These are phyloP conservation scores for Anisodus tanguticus DNA, from an alignment of 257 asterid genomes.

Conservation along the genomic window DNA sequence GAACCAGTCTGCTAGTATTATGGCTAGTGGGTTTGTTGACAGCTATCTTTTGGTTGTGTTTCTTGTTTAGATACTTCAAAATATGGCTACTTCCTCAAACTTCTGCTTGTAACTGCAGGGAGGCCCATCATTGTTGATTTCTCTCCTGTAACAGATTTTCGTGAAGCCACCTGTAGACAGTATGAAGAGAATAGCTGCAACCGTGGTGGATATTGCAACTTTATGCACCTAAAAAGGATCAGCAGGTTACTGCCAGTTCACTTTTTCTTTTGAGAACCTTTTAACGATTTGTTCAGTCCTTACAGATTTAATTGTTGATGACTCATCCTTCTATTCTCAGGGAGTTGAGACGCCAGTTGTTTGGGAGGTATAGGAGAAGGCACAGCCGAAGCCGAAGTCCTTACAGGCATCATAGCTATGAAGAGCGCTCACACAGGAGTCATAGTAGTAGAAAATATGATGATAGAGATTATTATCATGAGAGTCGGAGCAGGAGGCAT, in stretches of 20 bases:
- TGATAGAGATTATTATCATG: constrained; percentile 64
- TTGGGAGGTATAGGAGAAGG: constrained; percentile 66
- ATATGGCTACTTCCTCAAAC: background rate
- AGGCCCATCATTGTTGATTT: constrained; percentile 92
- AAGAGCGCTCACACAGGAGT: constrained; percentile 67
- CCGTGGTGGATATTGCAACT: constrained; percentile 98
- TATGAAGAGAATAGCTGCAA: constrained; percentile 91
- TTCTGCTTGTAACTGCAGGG: constrained; percentile 52
- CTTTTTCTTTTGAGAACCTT: background rate
- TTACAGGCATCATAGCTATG: constrained; percentile 81
- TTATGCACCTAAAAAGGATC: constrained; percentile 93
- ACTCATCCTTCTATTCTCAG: constrained; percentile 33
- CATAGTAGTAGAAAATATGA: constrained; percentile 80
- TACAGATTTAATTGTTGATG: background rate
- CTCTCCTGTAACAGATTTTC: constrained; percentile 92
- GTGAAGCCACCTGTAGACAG: constrained; percentile 97
- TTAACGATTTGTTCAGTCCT: background rate
- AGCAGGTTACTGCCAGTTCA: constrained; percentile 57
- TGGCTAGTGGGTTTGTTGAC: background rate
- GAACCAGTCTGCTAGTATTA: background rate
- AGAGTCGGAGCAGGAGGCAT: constrained; percentile 73
- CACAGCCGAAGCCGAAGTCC: constrained; percentile 69
- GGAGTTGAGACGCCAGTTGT: constrained; percentile 78
- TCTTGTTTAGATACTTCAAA: background rate
- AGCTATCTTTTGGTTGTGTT: background rate